A percentile compares a stretch with the other conserved stretches of the same genome.
Conservation (phyloP, 331 rosid genomes). For the Stylosanthes scabra region DNA sequence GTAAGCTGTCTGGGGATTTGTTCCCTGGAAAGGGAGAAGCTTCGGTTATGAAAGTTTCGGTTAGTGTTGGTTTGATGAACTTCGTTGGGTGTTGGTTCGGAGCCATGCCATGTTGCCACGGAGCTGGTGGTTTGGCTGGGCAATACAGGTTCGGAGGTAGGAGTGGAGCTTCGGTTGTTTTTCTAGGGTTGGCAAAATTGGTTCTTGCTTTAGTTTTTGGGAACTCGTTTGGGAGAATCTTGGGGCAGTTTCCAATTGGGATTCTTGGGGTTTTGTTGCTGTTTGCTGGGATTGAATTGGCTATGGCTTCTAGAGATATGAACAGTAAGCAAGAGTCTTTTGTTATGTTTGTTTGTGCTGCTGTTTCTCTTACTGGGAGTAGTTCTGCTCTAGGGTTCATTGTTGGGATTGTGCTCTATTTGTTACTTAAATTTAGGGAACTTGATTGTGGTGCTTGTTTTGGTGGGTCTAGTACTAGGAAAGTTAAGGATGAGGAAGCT, state of each 20-base stretch:
- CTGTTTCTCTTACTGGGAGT: constrained; percentile 75
- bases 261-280: constrained; percentile 76
- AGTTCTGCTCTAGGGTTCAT: constrained; percentile 82
- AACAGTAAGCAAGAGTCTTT: constrained; percentile 66
- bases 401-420: constrained; percentile 66
- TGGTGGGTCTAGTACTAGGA: constrained; percentile 28
- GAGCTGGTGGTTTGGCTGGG: constrained; percentile 89
- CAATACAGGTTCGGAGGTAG: constrained; percentile 88
- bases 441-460: constrained; percentile 40
- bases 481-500: constrained; percentile 47
- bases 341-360: constrained; percentile 82
- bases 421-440: constrained; percentile 66
- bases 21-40: constrained; percentile 80
- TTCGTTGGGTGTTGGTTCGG: constrained; percentile 92
- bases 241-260: constrained; percentile 65
- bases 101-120: constrained; percentile 92
- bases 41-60: constrained; percentile 69
- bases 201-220: constrained; percentile 68
- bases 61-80: constrained; percentile 77
- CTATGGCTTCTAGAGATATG: constrained; percentile 77
- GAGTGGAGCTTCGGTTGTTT: constrained; percentile 78
- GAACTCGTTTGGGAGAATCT: constrained; percentile 63
- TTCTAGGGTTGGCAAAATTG: constrained; percentile 68
- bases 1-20: constrained; percentile 78
- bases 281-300: constrained; percentile 79